Percentiles rank a stretch among this genome's conserved stretches.
These are phyloP conservation scores for Cyclostephanos tholiformis DNA, from an alignment of 108 stramenopile genomes.

Conservation along the genomic window DNA sequence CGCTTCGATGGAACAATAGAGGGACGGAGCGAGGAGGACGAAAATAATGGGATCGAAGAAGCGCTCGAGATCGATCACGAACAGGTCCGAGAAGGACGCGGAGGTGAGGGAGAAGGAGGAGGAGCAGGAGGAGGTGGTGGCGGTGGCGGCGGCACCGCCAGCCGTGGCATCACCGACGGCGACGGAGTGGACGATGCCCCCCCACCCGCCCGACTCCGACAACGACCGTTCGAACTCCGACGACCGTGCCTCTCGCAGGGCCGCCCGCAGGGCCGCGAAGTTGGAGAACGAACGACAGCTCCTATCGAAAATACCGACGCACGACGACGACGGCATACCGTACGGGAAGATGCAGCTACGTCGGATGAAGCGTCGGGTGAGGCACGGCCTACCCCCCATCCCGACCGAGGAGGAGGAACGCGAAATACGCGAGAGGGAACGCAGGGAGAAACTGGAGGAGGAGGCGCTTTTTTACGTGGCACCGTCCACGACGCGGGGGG, in stretches of 20 bases:
- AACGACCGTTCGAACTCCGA: not conserved
- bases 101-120: not conserved
- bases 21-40: no score
- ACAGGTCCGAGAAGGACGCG: not conserved
- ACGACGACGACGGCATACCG: conserved; percentile 53
- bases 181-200: conserved; percentile 43
- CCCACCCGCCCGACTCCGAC: not conserved
- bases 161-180: conserved; percentile 66
- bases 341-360: conserved; percentile 85
- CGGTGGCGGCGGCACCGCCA: conserved; percentile 33
- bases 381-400: conserved; percentile 72
- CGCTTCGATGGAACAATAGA: no score
- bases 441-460: conserved; percentile 60
- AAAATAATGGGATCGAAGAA: conserved; percentile 1
- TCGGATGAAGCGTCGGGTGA: conserved; percentile 85
- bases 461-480: conserved; percentile 42
- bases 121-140: not conserved
- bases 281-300: conserved; percentile 11
- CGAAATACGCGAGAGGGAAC: conserved; percentile 61
- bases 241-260: not conserved
- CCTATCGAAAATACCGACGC: conserved; percentile 37
- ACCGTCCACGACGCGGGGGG: not conserved
- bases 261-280: conserved; percentile 7
- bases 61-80: not conserved
- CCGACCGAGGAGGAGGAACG: conserved; percentile 73